Conservation (phyloP, 805 yeast genomes). For the Cyberlindnera lachancei region DNA sequence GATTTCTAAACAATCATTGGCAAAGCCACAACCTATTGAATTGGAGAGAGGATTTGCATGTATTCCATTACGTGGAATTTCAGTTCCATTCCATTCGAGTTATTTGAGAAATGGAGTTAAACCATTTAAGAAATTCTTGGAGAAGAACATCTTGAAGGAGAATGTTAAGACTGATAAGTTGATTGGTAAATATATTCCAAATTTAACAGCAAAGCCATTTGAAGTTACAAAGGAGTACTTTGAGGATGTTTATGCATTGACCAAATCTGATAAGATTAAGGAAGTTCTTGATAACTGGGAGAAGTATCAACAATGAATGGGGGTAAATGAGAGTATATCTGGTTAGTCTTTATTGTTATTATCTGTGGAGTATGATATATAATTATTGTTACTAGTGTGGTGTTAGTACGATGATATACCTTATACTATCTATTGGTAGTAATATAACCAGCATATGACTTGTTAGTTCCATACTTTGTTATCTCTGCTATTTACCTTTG, state of each 20-base stretch:
- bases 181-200: slow-evolving; percentile 95
- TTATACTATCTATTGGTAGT: too few species aligned
- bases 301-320: slow-evolving; percentile 42
- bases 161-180: slow-evolving; percentile 93
- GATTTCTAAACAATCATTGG: slow-evolving; percentile 70
- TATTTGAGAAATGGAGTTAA: slow-evolving; percentile 97
- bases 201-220: slow-evolving; percentile 96
- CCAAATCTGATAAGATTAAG: slow-evolving; percentile 88
- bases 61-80: slow-evolving; percentile 95
- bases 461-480: too few species aligned
- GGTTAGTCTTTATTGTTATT: too few species aligned
- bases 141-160: slow-evolving; percentile 90
- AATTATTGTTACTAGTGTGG: slow-evolving; percentile 23
- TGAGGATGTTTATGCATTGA: slow-evolving; percentile 88
- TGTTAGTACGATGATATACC: slow-evolving; percentile 10
- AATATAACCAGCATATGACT: too few species aligned
- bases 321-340: too few species aligned
- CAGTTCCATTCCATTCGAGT: slow-evolving; percentile 99
- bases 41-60: slow-evolving; percentile 97
- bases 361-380: too few species aligned
- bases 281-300: slow-evolving; percentile 94
- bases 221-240: slow-evolving; percentile 94
- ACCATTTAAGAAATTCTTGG: slow-evolving; percentile 96
- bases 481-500: too few species aligned
- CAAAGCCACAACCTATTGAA: slow-evolving; percentile 94